Percentiles rank a stretch among this genome's conserved stretches.
These are phyloP conservation scores for Closterium sp. DNA, from an alignment of 139 green algal species.

Conservation along the genomic window DNA sequence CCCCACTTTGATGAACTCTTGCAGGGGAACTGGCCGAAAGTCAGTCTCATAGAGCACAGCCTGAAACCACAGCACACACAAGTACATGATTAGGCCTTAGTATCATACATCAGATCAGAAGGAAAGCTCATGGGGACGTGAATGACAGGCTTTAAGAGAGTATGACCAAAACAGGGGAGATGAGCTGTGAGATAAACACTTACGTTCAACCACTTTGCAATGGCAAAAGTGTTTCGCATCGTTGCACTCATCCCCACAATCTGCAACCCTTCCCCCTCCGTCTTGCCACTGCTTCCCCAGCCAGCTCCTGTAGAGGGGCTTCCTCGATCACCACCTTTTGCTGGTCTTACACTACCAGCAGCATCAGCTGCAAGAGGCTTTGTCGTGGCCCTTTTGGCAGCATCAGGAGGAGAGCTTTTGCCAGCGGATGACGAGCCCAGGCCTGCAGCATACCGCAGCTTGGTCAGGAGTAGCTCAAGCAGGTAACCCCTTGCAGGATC, in stretches of 20 bases:
- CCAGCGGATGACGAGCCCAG: background rate
- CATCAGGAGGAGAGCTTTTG: background rate
- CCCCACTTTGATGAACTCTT: conserved; percentile 68
- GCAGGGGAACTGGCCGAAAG: conserved; percentile 82
- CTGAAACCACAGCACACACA: conserved; percentile 10
- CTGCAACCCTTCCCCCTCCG: conserved; percentile 64
- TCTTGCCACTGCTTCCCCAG: conserved; percentile 33
- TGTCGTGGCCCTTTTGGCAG: background rate
- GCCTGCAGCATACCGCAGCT: conserved; percentile 74
- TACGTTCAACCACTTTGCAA: conserved; percentile 80
- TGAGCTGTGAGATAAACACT: background rate
- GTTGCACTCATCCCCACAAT: conserved; percentile 96
- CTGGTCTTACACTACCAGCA: background rate
- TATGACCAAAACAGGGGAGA: background rate
- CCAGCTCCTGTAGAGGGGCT: background rate
- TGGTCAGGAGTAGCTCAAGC: conserved; percentile 96
- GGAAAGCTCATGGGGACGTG: background rate
- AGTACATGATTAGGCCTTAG: background rate
- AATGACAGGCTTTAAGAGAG: background rate
- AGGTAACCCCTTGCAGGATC: conserved; percentile 83
- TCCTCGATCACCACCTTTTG: background rate
- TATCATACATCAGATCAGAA: background rate
- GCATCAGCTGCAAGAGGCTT: background rate
- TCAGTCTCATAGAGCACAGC: conserved; percentile 79
- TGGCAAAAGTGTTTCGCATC: conserved; percentile 77